Percentiles rank a stretch among this genome's conserved stretches.
These are phyloP conservation scores for Linnemannia exigua DNA, from an alignment of 192 early-diverging fungal species.

Conservation along the genomic window DNA sequence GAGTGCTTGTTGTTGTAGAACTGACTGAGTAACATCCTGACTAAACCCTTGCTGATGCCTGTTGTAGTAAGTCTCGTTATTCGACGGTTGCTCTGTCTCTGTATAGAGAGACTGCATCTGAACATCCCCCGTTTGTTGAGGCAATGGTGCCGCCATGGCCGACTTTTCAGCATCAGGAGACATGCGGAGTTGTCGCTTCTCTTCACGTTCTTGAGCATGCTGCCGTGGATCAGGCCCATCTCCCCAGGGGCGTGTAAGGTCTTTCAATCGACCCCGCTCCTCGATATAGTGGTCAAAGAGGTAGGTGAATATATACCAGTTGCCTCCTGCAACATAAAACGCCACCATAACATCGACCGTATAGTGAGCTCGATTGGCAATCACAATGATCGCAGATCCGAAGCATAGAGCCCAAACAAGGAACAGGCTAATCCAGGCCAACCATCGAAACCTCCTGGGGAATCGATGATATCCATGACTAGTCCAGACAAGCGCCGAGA, in stretches of 20 bases:
- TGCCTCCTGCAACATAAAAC: constrained; percentile 67
- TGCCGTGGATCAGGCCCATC: constrained; percentile 30
- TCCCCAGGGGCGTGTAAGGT: constrained; percentile 32
- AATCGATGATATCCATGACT: constrained; percentile 62
- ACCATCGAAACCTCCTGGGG: constrained; percentile 23
- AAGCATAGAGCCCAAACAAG: constrained; percentile 61
- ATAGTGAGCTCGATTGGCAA: constrained; percentile 76
- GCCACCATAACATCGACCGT: constrained; percentile 74
- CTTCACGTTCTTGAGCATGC: constrained; percentile 17
- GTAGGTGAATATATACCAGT: constrained; percentile 59
- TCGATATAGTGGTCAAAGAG: constrained; percentile 34
- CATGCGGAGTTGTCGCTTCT: not conserved
- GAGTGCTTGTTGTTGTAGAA: not conserved
- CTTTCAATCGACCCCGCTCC: constrained; percentile 17
- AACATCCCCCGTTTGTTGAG: not conserved
- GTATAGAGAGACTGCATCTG: not conserved
- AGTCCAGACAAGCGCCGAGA: constrained; percentile 70
- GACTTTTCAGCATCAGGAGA: constrained; percentile 10
- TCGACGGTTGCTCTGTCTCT: not conserved
- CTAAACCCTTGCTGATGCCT: not conserved
- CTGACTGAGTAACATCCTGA: not conserved
- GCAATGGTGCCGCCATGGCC: not conserved
- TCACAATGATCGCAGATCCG: constrained; percentile 67
- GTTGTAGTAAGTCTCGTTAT: not conserved
- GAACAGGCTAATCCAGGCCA: constrained; percentile 57